phyloP scores from a whole-genome alignment of 1,139 yeast species.

The Magnusiomyces paraingens region DNA sequence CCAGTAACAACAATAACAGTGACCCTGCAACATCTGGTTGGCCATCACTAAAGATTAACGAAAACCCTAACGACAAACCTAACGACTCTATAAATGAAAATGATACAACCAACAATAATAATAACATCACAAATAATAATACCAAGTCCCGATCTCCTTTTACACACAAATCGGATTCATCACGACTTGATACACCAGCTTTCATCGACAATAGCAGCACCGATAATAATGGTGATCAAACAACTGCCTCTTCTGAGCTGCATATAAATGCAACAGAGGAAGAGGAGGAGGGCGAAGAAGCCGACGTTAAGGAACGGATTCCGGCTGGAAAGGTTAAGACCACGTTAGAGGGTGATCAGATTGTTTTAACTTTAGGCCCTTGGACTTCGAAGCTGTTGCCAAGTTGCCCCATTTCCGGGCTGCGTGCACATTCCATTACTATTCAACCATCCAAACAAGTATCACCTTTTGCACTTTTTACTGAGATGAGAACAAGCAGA shows the following conservation, averaged over 20 bases:
- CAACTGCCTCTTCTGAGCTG: too few species aligned
- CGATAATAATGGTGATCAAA: too few species aligned
- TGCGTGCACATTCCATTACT: constrained; percentile 92
- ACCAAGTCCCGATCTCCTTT: not conserved
- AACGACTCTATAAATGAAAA: not conserved
- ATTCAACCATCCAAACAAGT: constrained; percentile 67
- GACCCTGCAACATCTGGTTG: not conserved
- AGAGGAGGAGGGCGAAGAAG: not conserved
- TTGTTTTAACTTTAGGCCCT: constrained; percentile 87
- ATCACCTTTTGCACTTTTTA: constrained; percentile 89
- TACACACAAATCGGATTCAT: too few species aligned
- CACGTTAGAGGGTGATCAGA: constrained; percentile 54
- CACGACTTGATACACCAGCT: too few species aligned
- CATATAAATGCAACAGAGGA: too few species aligned
- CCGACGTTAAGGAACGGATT: not conserved
- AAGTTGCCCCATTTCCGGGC: constrained; percentile 86
- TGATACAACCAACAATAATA: not conserved
- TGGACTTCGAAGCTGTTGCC: constrained; percentile 91
- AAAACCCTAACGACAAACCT: not conserved
- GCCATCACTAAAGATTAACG: too few species aligned
- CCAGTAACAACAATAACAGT: not conserved
- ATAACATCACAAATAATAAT: not conserved
- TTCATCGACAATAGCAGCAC: too few species aligned
- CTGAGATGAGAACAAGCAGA: constrained; percentile 69
- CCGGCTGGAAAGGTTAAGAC: not conserved